Percentiles rank a stretch among this genome's conserved stretches.
These are phyloP conservation scores for Aspergillus avenaceus DNA, from an alignment of 495 filamentous ascomycete species.

Conservation along the genomic window DNA sequence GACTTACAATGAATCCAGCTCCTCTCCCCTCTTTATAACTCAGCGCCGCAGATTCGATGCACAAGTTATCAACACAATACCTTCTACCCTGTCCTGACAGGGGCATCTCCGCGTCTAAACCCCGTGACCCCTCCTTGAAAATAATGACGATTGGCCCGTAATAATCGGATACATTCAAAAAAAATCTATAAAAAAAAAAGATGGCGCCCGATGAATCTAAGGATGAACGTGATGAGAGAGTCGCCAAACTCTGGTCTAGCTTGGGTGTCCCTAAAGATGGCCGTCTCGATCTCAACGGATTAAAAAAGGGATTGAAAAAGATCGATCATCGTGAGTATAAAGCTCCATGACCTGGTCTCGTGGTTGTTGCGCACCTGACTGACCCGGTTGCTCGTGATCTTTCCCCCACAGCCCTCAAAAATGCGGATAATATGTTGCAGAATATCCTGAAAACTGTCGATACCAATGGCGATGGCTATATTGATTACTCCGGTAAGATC, in stretches of 20 bases:
- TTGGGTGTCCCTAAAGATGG: slow-evolving; percentile 74
- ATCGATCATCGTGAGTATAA: slow-evolving; percentile 86
- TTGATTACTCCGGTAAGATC: slow-evolving; percentile 77
- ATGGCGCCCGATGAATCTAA: slow-evolving; percentile 58
- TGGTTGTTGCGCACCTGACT: slow-evolving; percentile 25
- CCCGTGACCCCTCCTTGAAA: slow-evolving; percentile 22
- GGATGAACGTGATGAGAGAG: slow-evolving; percentile 67
- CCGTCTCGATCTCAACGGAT: slow-evolving; percentile 72
- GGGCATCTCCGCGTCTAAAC: slow-evolving; percentile 12
- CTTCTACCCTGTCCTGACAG: slow-evolving; percentile 19
- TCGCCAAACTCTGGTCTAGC: slow-evolving; percentile 74
- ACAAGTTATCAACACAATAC: slow-evolving; percentile 10
- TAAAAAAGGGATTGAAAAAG: slow-evolving; percentile 78
- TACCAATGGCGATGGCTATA: slow-evolving; percentile 78
- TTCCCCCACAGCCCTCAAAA: slow-evolving; percentile 70
- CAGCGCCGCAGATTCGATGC: slow-evolving; percentile 20
- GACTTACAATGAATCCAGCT: slow-evolving; percentile 9
- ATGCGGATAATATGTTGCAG: slow-evolving; percentile 81
- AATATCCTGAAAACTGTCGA: slow-evolving; percentile 79
- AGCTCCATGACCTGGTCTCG: slow-evolving; percentile 17
- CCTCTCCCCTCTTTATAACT: slow-evolving; percentile 8
- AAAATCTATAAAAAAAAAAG: slow-evolving; percentile 26
- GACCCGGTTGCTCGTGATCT: slow-evolving; percentile 18
- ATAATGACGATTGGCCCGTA: slow-evolving; percentile 41
- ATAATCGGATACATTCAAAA: no score